Base-by-base conservation (phyloP, 2,329 filamentous ascomycete genomes). In the Colletotrichum coccodes region DNA sequence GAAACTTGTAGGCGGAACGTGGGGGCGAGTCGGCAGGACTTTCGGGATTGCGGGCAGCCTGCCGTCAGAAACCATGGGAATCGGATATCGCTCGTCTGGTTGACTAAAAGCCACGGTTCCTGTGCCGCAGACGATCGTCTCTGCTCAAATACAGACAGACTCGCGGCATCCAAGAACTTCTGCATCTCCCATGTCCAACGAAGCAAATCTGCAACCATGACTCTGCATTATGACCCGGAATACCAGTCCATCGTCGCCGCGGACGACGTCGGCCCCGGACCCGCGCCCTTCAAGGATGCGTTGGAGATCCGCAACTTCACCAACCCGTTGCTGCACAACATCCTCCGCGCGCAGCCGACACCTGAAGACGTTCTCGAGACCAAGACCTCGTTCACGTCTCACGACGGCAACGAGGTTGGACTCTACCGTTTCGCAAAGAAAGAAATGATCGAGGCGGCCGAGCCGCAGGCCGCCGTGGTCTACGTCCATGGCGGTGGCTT, bases 401-500 rank as follows among this genome's bases (percentile, higher is more conserved):
- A 63, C 52, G 67, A 70, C 4, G 70, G 61, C 9, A 30, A 32
- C 14, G 18, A 64, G 11, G 32, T 71, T 32, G 38, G 47, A 21
- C 16, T 71, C 7, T 28, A 46, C 9, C 62, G 63, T 28, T 68
- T 64, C 54, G 54, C 70, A 4, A 56, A 52, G 7, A n/a, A 12
- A 40, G 60, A 59, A 5, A 64, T 59, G 61, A 28, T 46, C n/a
- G 42, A 62, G 11, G 52, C 57, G 16, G 4, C 52, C 7, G 40
- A 58, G 26, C 62, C 68, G 3, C 64, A 64, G 50, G 73, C 76
- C 6, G 80, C 78, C 11, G 73, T 83, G 16, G 62, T 80, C 18
- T 79, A 82, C 69, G 67, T 79, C 34, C 82, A 85, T 66, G 82
- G 81, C 36, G 83, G 83, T 18, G 83, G 82, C 28, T 79, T 81